Evolutionary conservation across 1,284 basidiomycete genomes (phyloP).

Genomic region (Moesziomyces globuligerus): DNA sequence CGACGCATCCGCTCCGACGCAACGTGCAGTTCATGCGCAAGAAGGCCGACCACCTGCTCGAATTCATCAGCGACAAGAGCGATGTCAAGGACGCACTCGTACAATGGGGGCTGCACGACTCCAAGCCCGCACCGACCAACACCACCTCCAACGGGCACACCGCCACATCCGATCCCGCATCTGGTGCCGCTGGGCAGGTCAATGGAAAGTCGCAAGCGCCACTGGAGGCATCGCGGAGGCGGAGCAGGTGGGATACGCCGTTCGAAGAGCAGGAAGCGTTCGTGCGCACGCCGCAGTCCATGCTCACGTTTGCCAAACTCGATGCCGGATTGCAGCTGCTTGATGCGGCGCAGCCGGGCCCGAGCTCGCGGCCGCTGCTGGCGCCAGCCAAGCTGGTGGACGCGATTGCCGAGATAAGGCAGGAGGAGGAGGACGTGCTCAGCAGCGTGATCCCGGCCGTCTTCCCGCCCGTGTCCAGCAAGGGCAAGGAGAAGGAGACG

Average conservation of each 20-base stretch:
- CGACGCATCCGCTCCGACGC: slow-evolving; percentile 68
- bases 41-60: slow-evolving; percentile 74
- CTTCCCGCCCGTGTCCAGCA: slow-evolving; percentile 19
- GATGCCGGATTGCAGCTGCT: slow-evolving; percentile 27
- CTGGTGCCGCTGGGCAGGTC: neutral
- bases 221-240: slow-evolving; percentile 12
- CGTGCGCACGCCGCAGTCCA: slow-evolving; percentile 79
- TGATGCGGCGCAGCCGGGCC: slow-evolving; percentile 18
- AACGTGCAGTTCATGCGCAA: slow-evolving; percentile 63
- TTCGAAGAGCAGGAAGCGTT: slow-evolving; percentile 73
- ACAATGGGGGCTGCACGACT: slow-evolving; percentile 51
- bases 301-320: slow-evolving; percentile 69
- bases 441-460: slow-evolving; percentile 20
- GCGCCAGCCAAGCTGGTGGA: slow-evolving; percentile 13
- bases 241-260: slow-evolving; percentile 23
- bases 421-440: slow-evolving; percentile 18
- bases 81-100: slow-evolving; percentile 70
- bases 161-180: neutral
- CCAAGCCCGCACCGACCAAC: neutral
- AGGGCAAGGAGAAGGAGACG: slow-evolving; percentile 44
- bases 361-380: slow-evolving; percentile 34
- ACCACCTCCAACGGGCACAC: neutral
- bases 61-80: slow-evolving; percentile 86
- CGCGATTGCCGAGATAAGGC: slow-evolving; percentile 31
- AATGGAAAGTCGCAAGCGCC: neutral